Conservation (phyloP, 2,329 filamentous ascomycete species). For the Calonectria hongkongensis region DNA sequence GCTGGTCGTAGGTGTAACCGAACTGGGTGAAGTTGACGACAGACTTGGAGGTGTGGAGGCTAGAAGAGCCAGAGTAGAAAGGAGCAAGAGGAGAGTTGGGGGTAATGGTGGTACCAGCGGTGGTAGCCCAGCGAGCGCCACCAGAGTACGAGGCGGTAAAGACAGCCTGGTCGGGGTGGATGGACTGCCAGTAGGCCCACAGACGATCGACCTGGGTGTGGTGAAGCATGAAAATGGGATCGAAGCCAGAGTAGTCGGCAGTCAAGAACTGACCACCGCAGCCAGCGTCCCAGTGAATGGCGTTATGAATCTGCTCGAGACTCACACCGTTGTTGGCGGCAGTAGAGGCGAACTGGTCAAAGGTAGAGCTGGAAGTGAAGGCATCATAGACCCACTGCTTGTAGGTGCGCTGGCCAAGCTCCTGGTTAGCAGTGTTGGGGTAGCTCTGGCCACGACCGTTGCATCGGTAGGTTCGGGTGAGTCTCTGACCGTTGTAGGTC, state of each 20-base stretch:
- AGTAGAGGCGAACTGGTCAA: slow-evolving; percentile 59
- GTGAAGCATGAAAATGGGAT: slow-evolving; percentile 69
- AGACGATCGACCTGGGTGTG: slow-evolving; percentile 78
- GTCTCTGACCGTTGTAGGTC: slow-evolving; percentile 52
- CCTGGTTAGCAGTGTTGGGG: slow-evolving; percentile 61
- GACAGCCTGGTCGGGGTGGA: slow-evolving; percentile 60
- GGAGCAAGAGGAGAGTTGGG: slow-evolving; percentile 69
- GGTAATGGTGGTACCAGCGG: slow-evolving; percentile 62
- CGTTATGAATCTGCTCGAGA: slow-evolving; percentile 66
- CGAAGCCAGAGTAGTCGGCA: slow-evolving; percentile 65
- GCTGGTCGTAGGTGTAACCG: slow-evolving; percentile 64
- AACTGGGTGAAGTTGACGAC: slow-evolving; percentile 58
- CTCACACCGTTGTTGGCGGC: slow-evolving; percentile 60
- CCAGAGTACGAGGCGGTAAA: slow-evolving; percentile 61
- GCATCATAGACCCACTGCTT: slow-evolving; percentile 66
- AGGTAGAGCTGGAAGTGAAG: slow-evolving; percentile 61
- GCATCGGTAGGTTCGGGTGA: slow-evolving; percentile 64
- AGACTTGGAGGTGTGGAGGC: slow-evolving; percentile 65
- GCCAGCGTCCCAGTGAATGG: slow-evolving; percentile 64
- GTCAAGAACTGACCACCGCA: slow-evolving; percentile 65
- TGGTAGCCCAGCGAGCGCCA: slow-evolving; percentile 63
- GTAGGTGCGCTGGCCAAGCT: slow-evolving; percentile 59
- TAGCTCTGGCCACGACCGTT: slow-evolving; percentile 60
- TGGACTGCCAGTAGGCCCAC: slow-evolving; percentile 73
- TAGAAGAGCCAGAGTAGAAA: slow-evolving; percentile 65